These are phyloP conservation scores for Blastocystis sp. DNA, from an alignment of 352 stramenopile genomes.

Conservation along the genomic window DNA sequence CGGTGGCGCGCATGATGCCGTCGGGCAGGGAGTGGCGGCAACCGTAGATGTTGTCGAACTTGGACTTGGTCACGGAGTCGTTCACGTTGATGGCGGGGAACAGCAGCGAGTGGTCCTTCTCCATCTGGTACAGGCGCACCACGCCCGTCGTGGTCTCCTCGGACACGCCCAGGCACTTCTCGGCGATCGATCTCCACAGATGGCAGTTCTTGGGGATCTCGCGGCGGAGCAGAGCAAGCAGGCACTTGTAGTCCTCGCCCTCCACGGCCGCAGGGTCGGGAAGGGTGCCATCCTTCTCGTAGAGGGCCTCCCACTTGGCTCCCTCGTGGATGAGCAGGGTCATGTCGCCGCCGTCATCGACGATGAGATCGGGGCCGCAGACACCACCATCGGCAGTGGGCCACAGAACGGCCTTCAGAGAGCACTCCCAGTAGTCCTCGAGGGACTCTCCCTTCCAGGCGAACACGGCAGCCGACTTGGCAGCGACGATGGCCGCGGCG, in stretches of 20 bases:
- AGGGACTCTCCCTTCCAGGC: conserved; percentile 97
- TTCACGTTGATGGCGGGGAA: conserved; percentile 99
- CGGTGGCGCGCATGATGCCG: conserved; percentile 95
- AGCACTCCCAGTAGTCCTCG: conserved; percentile 98
- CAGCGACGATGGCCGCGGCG: conserved; percentile 89
- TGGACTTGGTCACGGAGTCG: conserved; percentile 98
- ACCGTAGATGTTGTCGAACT: conserved; percentile 98
- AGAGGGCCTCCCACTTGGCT: conserved; percentile 91
- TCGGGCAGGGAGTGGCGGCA: conserved; percentile 96
- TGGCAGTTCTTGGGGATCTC: conserved; percentile 87
- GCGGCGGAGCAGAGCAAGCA: conserved; percentile 90
- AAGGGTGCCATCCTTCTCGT: conserved; percentile 86
- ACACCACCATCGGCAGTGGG: conserved; percentile 90
- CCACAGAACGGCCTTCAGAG: conserved; percentile 93
- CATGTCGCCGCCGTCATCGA: conserved; percentile 97
- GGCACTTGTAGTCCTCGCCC: conserved; percentile 97
- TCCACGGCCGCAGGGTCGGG: conserved; percentile 88
- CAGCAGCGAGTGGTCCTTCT: conserved; percentile 88
- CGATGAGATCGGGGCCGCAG: conserved; percentile 92
- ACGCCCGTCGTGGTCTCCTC: conserved; percentile 97
- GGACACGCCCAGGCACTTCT: conserved; percentile 89
- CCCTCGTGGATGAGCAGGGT: conserved; percentile 97
- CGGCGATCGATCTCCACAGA: conserved; percentile 93
- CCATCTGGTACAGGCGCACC: conserved; percentile 95
- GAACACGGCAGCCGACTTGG: conserved; percentile 90